Evolutionary conservation across 345 rosid genomes (phyloP), one percentile per base, ranked within the genome.

Genomic region (Dipteronia dyeriana): DNA sequence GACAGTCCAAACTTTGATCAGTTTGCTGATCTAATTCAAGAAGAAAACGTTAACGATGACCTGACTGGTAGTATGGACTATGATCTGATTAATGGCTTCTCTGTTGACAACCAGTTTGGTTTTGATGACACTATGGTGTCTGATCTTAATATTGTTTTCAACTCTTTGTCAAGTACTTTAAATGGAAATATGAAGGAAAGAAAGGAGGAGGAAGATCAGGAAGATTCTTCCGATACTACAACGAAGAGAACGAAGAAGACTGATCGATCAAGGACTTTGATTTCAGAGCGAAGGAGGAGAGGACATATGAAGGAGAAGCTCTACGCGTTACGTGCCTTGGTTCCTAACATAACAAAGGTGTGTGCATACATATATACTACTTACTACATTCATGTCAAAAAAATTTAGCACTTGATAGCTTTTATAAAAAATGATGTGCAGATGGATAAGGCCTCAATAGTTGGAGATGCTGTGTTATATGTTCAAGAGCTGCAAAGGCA

Each of bases 311-410:
- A 93, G 87, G 97, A 91, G 79, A 93, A 88, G 88, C 98, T 95
- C 68, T 91, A 91, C 57, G 88, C 89, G 3, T 82, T 95, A 85
- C 89, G 98, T 69, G 86, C 98, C 7, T 79, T 95, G 73, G 98
- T 95, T 78, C 98, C 98, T 5, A 90, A 91, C 87, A 93, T 95
- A 70, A 91, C 97, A n/a, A 93, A 95, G 97, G 97, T 91, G 85
- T 4, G 67, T 31, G 38, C 38, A 34, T 34, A 34, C 38, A 34
- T 34, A 34, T 34, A 34, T 34, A 34, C 38, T 34, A 3, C 4
- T 34, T 34, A 34, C 6, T 34, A 34, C 38, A 31, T 4, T 3
- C 38, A 5, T 31, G 34, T 31, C 34, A 31, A 26, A 26, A 26
- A 26, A 26, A 0, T 1, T 26, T 26, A 26, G 26, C 26, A 31